phyloP scores from a whole-genome alignment of 2,329 filamentous ascomycete genomes.

The Teratosphaeria viscida region DNA sequence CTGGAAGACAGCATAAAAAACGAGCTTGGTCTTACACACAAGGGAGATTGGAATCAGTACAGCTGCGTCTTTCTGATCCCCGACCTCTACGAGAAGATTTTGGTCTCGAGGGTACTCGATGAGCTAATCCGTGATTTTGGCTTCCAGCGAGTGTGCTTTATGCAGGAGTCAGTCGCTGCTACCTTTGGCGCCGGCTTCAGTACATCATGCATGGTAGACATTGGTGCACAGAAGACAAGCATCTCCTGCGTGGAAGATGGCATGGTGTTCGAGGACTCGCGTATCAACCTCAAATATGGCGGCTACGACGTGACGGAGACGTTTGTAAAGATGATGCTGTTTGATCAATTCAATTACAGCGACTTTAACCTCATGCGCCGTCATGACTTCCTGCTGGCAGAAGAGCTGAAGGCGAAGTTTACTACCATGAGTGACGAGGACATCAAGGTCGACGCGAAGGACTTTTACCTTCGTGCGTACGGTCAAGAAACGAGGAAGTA shows the following conservation, averaged over 20 bases:
- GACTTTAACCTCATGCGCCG: slow-evolving; percentile 85
- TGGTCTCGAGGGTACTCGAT: slow-evolving; percentile 74
- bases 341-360: slow-evolving; percentile 87
- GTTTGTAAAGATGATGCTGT: slow-evolving; percentile 96
- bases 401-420: slow-evolving; percentile 88
- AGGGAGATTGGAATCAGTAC: slow-evolving; percentile 78
- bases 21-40: slow-evolving; percentile 69
- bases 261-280: slow-evolving; percentile 85
- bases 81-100: slow-evolving; percentile 89
- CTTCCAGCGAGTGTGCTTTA: slow-evolving; percentile 81
- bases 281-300: slow-evolving; percentile 89
- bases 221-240: slow-evolving; percentile 94
- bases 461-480: slow-evolving; percentile 82
- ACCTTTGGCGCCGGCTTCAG: slow-evolving; percentile 94
- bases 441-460: slow-evolving; percentile 76
- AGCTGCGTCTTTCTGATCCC: slow-evolving; percentile 96
- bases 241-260: slow-evolving; percentile 96
- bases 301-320: slow-evolving; percentile 87
- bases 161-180: slow-evolving; percentile 90
- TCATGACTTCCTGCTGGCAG: slow-evolving; percentile 86
- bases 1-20: slow-evolving; percentile 75
- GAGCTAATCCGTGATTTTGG: slow-evolving; percentile 83
- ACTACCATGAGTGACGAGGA: slow-evolving; percentile 86
- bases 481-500: slow-evolving; percentile 88
- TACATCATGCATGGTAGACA: slow-evolving; percentile 86